phyloP scores from a whole-genome alignment of 257 asterid genomes.

The Solanum infundibuliforme region DNA sequence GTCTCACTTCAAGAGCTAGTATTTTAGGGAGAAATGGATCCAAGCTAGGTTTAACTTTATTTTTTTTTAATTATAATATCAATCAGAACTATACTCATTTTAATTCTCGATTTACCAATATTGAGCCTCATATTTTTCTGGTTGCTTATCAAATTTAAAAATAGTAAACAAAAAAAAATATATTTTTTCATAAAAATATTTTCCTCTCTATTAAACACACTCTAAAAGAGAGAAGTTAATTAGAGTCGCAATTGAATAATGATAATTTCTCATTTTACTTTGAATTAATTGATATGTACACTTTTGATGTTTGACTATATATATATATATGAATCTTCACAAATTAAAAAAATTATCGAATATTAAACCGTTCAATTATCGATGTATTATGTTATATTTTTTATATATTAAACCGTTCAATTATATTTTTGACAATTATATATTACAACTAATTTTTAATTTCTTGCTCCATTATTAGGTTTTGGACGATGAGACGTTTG shows the following conservation, averaged over 20 bases:
- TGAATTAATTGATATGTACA: not conserved
- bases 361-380: no score
- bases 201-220: no score
- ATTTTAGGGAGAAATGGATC: not conserved
- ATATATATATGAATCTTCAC: no score
- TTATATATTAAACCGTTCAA: not conserved
- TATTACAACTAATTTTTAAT: not conserved
- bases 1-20: not conserved
- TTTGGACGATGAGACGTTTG: constrained; percentile 47
- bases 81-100: not conserved
- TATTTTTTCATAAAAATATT: no score
- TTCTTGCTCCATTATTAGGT: constrained; percentile 22
- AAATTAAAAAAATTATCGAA: no score
- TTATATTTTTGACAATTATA: not conserved
- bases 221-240: not conserved
- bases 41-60: not conserved
- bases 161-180: not conserved
- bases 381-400: no score
- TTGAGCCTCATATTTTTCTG: not conserved
- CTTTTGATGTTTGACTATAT: not conserved
- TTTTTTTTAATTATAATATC: not conserved
- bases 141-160: not conserved
- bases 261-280: not conserved
- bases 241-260: not conserved
- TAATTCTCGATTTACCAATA: not conserved